Conservation (phyloP, 257 asterid genomes). For the Fraxinus quadrangulata region DNA sequence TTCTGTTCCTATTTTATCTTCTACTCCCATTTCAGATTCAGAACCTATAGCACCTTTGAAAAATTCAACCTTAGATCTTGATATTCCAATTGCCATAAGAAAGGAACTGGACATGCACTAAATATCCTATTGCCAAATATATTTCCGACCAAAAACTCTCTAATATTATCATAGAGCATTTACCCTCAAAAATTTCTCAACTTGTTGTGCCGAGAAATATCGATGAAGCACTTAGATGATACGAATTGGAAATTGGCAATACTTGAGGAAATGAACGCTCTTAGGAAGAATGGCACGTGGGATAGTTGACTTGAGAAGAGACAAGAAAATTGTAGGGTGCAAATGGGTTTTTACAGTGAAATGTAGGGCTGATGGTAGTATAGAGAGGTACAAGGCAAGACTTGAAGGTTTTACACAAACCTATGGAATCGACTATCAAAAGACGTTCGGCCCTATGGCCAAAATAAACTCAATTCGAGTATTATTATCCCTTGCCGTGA, state of each 20-base stretch:
- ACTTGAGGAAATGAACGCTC: neutral
- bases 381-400: neutral
- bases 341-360: conserved; percentile 12
- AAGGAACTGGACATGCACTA: conserved; percentile 8
- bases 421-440: too few relatives aligned
- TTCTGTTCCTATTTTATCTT: too few relatives aligned
- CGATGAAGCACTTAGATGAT: neutral
- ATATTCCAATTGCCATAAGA: conserved; percentile 1
- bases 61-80: too few relatives aligned
- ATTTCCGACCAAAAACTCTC: neutral
- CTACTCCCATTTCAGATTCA: too few relatives aligned
- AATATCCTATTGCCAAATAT: conserved; percentile 5
- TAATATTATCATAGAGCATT: neutral
- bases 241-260: neutral
- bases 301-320: neutral
- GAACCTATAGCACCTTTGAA: too few relatives aligned
- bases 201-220: neutral
- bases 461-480: too few relatives aligned
- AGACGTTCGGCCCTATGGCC: too few relatives aligned
- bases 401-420: too few relatives aligned
- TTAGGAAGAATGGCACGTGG: conserved; percentile 9
- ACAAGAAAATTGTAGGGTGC: conserved; percentile 1
- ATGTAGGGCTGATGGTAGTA: neutral
- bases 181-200: neutral
- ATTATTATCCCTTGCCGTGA: too few relatives aligned